A percentile compares a stretch with the other conserved stretches of the same genome.
These are phyloP conservation scores for Yamadazyma pseudoaaseri DNA, from an alignment of 1,139 yeast genomes.

Conservation along the genomic window DNA sequence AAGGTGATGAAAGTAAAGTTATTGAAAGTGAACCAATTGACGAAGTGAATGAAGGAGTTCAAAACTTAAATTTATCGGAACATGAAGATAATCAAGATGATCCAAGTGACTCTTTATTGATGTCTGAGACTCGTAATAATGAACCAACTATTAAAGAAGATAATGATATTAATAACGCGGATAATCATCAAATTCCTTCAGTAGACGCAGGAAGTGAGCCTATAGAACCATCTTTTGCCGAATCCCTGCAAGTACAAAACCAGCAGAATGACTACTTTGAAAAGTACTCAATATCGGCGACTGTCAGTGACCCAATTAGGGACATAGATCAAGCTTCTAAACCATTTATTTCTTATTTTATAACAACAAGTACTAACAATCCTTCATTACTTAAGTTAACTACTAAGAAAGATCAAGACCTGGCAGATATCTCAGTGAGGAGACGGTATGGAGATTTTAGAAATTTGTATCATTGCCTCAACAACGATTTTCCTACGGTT, in stretches of 20 bases:
- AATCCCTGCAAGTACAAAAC: slow-evolving; percentile 3
- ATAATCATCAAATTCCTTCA: no score
- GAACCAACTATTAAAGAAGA: slow-evolving; percentile 6
- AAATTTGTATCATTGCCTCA: slow-evolving; percentile 69
- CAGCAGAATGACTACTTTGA: slow-evolving; percentile 14
- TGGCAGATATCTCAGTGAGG: slow-evolving; percentile 53
- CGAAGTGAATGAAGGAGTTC: slow-evolving; percentile 8
- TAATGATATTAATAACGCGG: neutral
- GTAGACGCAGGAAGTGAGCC: neutral
- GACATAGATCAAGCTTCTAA: slow-evolving; percentile 75
- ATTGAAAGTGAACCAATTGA: slow-evolving; percentile 5
- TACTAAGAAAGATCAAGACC: slow-evolving; percentile 12
- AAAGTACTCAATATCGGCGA: slow-evolving; percentile 31
- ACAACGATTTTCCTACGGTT: slow-evolving; percentile 78
- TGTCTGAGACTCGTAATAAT: slow-evolving; percentile 1
- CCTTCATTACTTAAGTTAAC: slow-evolving; percentile 40
- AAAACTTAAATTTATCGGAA: neutral
- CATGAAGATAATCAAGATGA: slow-evolving; percentile 8
- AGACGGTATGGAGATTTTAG: slow-evolving; percentile 84
- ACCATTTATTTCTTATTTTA: slow-evolving; percentile 76
- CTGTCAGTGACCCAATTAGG: slow-evolving; percentile 72
- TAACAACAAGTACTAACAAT: slow-evolving; percentile 60
- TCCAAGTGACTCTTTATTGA: slow-evolving; percentile 16
- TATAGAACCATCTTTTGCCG: slow-evolving; percentile 7
- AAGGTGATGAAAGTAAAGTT: slow-evolving; percentile 33